Base-by-base conservation (phyloP, 1,139 yeast genomes). In the Candida neerlandica region DNA sequence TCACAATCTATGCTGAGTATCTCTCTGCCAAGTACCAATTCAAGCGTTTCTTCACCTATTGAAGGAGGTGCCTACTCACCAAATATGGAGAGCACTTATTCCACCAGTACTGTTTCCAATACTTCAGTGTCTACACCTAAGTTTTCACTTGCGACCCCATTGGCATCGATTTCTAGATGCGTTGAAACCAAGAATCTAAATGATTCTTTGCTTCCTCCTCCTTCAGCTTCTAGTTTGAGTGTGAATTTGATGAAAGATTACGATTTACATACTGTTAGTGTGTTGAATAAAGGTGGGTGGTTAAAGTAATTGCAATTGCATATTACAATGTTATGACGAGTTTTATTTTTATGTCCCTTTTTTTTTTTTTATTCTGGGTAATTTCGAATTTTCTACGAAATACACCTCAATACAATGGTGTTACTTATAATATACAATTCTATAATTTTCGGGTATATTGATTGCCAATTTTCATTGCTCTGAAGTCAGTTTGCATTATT, bases 271-370 rank as follows among this genome's bases (percentile, higher is more conserved):
- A 34, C 51, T n/a, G 46, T 51, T 35, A 46, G 44, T 29, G 45
- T 43, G 9, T 41, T 51, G 29, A 47, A 49, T 43, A 50, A 44
- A 43, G 41, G 47, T n/a, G 41, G 45, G 12, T 51, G 49, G 47
- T 43, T 46, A 43, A 49, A 49, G 18, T 43, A 47, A 37, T 23
- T 11, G 16, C 18, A 16, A 14, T 33, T 33, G 6, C 5, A 18
- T 16, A 5, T 34, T 9, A 15, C 10, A 16, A 7, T 26, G 12
- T 19, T 37, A 19, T 37, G 16, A 6, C 29, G 5, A n/a, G 21
- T 11, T 21, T 21, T 23, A 37, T 21, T 37, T 19, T 14, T 37
- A 33, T 33, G 10, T 2, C 34, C n/a, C n/a, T n/a, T n/a, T 30
- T 30, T 30, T 12, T 29, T 12, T 2, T 30, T 14, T 23, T 23